A percentile compares a stretch with the other conserved stretches of the same genome.
phyloP scores from a whole-genome alignment of 352 stramenopile genomes.

The Phytophthora pseudosyringae region DNA sequence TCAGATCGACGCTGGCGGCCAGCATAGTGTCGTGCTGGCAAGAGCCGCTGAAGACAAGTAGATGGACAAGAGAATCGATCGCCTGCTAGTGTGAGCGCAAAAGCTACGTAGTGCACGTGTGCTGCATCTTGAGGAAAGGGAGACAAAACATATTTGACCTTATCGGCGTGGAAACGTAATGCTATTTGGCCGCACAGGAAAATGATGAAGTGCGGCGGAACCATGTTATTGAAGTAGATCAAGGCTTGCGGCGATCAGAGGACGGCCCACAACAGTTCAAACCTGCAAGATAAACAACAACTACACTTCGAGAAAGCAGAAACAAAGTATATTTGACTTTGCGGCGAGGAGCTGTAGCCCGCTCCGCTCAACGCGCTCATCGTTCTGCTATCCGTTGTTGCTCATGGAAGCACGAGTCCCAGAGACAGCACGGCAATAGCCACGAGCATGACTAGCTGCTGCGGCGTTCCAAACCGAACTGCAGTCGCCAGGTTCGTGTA shows the following conservation, averaged over 20 bases:
- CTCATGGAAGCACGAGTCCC: constrained; percentile 18
- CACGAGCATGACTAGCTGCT: constrained; percentile 27
- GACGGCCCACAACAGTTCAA: too few species aligned
- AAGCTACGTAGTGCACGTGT: constrained; percentile 9
- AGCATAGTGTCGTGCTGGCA: constrained; percentile 88
- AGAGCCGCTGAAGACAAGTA: constrained; percentile 23
- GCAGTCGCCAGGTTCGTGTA: constrained; percentile 18
- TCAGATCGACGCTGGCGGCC: constrained; percentile 85
- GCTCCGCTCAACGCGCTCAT: neutral
- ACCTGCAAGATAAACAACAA: too few species aligned
- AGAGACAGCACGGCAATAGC: constrained; percentile 22
- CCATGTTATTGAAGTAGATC: too few species aligned
- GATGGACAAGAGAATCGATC: constrained; percentile 2
- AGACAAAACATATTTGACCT: constrained; percentile 28
- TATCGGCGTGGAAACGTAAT: too few species aligned
- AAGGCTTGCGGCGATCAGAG: too few species aligned
- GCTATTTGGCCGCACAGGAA: too few species aligned
- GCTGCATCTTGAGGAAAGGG: constrained; percentile 7
- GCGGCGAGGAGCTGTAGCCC: neutral
- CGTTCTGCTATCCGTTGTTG: neutral
- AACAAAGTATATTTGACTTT: constrained; percentile 17
- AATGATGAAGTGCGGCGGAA: too few species aligned
- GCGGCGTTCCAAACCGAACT: constrained; percentile 23
- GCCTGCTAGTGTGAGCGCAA: constrained; percentile 10
- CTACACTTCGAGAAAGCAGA: neutral